Conservation (phyloP, 768 basidiomycete species). For the Sporobolomyces roseus region DNA sequence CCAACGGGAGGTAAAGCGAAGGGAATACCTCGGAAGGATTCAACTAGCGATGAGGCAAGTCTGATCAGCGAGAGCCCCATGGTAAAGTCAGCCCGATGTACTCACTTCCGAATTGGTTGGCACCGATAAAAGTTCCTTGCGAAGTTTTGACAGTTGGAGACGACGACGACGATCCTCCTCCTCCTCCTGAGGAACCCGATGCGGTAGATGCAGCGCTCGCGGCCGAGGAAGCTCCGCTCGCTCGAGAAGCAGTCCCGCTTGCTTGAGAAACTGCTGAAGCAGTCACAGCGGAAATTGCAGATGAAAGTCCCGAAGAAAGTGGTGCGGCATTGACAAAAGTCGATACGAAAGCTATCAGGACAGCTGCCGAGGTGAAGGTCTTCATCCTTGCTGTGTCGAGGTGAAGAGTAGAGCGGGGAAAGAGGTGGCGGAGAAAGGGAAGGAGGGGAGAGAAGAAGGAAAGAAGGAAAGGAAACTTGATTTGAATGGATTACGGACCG, state of each 20-base stretch:
- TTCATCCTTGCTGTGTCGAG: neutral
- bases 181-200: neutral
- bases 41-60: slow-evolving; percentile 46
- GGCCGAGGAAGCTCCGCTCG: neutral
- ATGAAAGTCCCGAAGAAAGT: neutral
- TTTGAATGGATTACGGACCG: no score
- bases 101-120: slow-evolving; percentile 6
- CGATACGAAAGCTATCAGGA: neutral
- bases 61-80: no score
- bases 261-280: neutral
- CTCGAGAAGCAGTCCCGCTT: neutral
- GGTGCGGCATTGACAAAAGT: slow-evolving; percentile 5
- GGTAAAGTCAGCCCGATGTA: neutral
- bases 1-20: slow-evolving; percentile 60
- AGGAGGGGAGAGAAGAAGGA: neutral
- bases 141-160: slow-evolving; percentile 14
- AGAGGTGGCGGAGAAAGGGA: neutral
- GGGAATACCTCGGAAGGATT: slow-evolving; percentile 60
- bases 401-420: neutral
- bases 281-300: neutral
- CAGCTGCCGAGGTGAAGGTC: neutral
- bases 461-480: no score
- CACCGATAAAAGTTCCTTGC: slow-evolving; percentile 9
- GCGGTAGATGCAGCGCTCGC: neutral
- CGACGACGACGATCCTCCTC: neutral